Evolutionary conservation across 139 green algal species (phyloP).

Genomic region (Mychonastes homosphaera): DNA sequence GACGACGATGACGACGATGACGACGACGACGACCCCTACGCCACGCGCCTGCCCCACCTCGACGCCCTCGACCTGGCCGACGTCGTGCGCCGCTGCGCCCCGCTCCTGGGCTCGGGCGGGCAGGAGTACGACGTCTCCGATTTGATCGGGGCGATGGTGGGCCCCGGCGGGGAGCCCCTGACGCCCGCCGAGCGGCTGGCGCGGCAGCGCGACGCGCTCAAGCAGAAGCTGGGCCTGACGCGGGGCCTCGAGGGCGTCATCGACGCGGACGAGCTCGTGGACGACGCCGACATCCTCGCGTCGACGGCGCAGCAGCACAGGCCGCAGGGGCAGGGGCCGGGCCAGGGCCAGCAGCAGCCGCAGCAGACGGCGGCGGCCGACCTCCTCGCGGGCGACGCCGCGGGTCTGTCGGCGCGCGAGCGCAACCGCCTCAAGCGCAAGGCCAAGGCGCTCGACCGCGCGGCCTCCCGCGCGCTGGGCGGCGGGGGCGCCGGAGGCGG

Average conservation of each 20-base stretch:
- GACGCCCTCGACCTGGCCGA: constrained; percentile 46
- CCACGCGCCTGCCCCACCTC: constrained; percentile 22
- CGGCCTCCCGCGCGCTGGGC: constrained; percentile 12
- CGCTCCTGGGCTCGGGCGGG: constrained; percentile 65
- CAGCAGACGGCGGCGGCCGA: constrained; percentile 38
- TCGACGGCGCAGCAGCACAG: not conserved
- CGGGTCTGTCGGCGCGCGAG: constrained; percentile 65
- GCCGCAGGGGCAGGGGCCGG: not conserved
- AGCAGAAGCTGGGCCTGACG: constrained; percentile 47
- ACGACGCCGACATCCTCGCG: constrained; percentile 63
- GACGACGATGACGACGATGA: not conserved
- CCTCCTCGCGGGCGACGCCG: constrained; percentile 29
- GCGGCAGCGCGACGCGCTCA: constrained; percentile 51
- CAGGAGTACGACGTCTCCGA: constrained; percentile 60
- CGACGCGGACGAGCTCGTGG: constrained; percentile 59
- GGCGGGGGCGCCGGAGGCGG: constrained; percentile 11
- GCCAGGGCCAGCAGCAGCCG: not conserved
- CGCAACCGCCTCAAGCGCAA: constrained; percentile 77
- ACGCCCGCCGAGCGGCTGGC: constrained; percentile 43
- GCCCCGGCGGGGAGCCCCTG: constrained; percentile 7
- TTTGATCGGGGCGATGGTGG: constrained; percentile 3
- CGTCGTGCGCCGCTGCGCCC: constrained; percentile 59
- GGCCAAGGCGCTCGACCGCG: constrained; percentile 36
- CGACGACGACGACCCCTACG: not conserved
- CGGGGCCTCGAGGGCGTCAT: constrained; percentile 42